phyloP scores from a whole-genome alignment of 805 yeast species.

The fission yeast (Schizosaccharomyces pombe) region DNA sequence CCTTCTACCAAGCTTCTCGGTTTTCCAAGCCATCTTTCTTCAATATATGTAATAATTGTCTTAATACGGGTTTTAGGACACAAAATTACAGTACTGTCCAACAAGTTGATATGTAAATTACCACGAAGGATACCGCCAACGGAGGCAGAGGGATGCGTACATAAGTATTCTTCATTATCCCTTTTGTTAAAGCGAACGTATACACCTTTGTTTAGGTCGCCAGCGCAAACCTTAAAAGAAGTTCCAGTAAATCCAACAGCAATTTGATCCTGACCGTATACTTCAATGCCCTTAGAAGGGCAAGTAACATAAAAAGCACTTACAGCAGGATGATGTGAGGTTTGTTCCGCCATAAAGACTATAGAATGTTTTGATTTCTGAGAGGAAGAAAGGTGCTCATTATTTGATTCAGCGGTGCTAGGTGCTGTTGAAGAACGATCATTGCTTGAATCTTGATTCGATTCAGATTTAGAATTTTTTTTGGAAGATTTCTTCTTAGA shows the following conservation, averaged over 20 bases:
- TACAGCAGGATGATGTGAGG: constrained; percentile 4
- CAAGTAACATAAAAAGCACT: constrained; percentile 1
- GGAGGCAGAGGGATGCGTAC: constrained; percentile 3
- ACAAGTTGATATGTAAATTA: not conserved
- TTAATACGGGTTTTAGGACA: constrained; percentile 4
- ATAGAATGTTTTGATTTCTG: not conserved
- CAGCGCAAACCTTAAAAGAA: not conserved
- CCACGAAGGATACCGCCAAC: constrained; percentile 5
- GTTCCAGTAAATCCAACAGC: constrained; percentile 4
- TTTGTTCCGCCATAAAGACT: constrained; percentile 2
- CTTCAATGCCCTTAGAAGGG: constrained; percentile 1
- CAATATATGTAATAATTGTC: not conserved
- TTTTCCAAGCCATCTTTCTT: constrained; percentile 5
- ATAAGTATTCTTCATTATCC: constrained; percentile 2
- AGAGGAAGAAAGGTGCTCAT: too few relatives aligned
- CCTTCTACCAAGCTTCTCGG: constrained; percentile 2
- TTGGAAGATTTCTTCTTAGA: not conserved
- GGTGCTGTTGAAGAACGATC: not conserved
- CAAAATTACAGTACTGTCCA: not conserved
- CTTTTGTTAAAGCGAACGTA: not conserved
- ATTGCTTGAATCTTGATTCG: not conserved
- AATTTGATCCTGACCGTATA: constrained; percentile 3
- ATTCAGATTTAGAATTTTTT: not conserved
- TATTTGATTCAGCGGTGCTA: too few relatives aligned
- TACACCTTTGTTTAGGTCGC: constrained; percentile 1